phyloP scores from a whole-genome alignment of 805 yeast species.

The Barnettozyma siamensis region DNA sequence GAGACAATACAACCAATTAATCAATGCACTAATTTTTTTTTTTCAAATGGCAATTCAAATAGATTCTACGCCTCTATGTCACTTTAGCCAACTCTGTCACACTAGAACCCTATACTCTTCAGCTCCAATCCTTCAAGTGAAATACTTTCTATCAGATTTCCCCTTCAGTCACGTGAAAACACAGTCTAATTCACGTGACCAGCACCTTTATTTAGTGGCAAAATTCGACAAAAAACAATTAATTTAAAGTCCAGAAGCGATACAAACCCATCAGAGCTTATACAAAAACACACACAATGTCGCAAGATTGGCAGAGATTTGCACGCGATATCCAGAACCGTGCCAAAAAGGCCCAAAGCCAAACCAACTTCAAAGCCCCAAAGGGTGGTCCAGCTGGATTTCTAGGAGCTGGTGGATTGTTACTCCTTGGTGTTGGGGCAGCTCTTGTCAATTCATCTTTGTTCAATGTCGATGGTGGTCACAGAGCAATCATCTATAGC shows the following conservation, averaged over 20 bases:
- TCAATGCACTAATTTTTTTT: too few relatives aligned
- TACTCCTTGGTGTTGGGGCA: conserved; percentile 54
- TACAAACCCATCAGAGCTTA: not conserved
- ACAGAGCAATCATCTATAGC: conserved; percentile 91
- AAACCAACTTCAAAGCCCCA: conserved; percentile 35
- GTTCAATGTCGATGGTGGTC: conserved; percentile 97
- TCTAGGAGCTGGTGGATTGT: conserved; percentile 58
- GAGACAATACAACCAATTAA: too few relatives aligned
- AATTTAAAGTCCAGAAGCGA: not conserved
- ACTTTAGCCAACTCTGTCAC: too few relatives aligned
- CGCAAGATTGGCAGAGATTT: conserved; percentile 45
- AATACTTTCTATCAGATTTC: too few relatives aligned
- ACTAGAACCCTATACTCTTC: too few relatives aligned
- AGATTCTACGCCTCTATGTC: too few relatives aligned
- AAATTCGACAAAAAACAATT: not conserved
- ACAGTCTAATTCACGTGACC: not conserved
- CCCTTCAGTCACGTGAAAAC: not conserved
- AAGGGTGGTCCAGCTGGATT: conserved; percentile 37
- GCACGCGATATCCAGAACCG: conserved; percentile 45
- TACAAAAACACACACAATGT: not conserved
- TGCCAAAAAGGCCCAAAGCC: conserved; percentile 35
- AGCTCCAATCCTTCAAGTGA: too few relatives aligned
- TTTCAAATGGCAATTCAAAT: too few relatives aligned
- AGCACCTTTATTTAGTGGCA: not conserved
- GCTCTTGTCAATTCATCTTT: conserved; percentile 49